Evolutionary conservation across 2,329 filamentous ascomycete genomes (phyloP).

Genomic region (Epichloe typhina): DNA sequence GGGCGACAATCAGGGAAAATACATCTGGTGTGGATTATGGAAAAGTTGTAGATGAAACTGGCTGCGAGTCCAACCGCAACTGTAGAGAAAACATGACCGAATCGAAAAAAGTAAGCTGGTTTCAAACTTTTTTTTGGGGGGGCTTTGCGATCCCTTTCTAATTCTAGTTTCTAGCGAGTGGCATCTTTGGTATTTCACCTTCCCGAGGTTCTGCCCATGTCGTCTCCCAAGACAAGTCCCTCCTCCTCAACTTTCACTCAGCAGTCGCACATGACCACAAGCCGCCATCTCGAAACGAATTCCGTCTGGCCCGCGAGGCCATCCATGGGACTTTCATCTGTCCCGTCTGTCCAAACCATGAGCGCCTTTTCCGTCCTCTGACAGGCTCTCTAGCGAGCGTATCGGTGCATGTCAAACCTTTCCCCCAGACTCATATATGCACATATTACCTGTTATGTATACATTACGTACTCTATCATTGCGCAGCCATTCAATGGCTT

Average conservation of each 20-base stretch:
- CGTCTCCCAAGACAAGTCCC: constrained; percentile 3
- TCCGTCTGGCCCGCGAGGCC: constrained; percentile 1
- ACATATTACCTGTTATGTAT: constrained; percentile 26
- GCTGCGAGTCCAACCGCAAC: too few species aligned
- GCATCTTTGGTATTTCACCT: constrained; percentile 23
- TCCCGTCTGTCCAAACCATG: constrained; percentile 4
- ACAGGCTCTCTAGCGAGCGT: constrained; percentile 20
- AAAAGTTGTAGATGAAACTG: too few species aligned
- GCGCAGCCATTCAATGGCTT: constrained; percentile 12
- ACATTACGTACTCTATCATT: constrained; percentile 27
- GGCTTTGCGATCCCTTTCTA: constrained; percentile 13
- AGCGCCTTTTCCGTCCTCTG: constrained; percentile 11
- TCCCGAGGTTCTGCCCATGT: constrained; percentile 8
- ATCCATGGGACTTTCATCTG: background rate
- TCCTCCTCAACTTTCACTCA: background rate
- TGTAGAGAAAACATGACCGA: background rate
- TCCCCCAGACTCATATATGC: constrained; percentile 15
- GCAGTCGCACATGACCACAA: background rate
- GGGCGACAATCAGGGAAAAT: too few species aligned
- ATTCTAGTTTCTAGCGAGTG: constrained; percentile 25
- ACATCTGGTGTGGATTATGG: too few species aligned
- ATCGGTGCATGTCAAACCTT: constrained; percentile 15
- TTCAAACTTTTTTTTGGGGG: constrained; percentile 7
- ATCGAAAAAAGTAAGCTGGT: background rate
- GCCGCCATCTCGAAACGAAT: background rate